Base-by-base conservation (phyloP, 805 yeast genomes). In the Sugiyamaella smithiae region DNA sequence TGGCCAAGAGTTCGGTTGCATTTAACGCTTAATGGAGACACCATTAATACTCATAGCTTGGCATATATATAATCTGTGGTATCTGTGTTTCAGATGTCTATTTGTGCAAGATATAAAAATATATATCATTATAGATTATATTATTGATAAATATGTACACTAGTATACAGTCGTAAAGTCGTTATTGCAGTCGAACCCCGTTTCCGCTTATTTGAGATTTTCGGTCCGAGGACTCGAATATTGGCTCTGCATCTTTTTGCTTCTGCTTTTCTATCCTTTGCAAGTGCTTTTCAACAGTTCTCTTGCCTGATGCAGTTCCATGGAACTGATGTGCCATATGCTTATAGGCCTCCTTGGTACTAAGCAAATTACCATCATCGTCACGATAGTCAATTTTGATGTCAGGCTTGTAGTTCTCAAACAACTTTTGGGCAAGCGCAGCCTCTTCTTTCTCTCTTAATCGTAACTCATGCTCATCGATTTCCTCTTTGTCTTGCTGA, bases 1-100 rank as follows among this genome's bases (percentile, higher is more conserved):
- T 87, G 95, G 95, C 95, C 36, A 83, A 78, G 70, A 85, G 95
- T 73, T 81, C 88, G 51, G 76, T 84, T 47, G 70, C 69, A 32
- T 65, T 65, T 46, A 53, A 52, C 43, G n/a, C 24, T 24, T 40
- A 28, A 40, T 24, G 43, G 33, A 31, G 23, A n/a, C n/a, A n/a
- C n/a, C n/a, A n/a, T 22, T 20, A 26, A 23, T 12, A 29, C 28
- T n/a, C 14, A n/a, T 16, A n/a, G 33, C 14, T 29, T 12, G 33
- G 33, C 33, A 29, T 29, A n/a, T 29, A n/a, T 29, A 29, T 29
- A 29, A 29, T 29, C 33, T n/a, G 16, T 29, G 8, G 38, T 20
- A 35, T 35, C 12, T 16, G 16, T 26, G 14, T 29, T 29, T 16
- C 12, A 3, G 14, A 29, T n/a, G 12, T n/a, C 16, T n/a, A 29